Conservation (phyloP, 1,284 basidiomycete species). For the Naganishia sp. region DNA sequence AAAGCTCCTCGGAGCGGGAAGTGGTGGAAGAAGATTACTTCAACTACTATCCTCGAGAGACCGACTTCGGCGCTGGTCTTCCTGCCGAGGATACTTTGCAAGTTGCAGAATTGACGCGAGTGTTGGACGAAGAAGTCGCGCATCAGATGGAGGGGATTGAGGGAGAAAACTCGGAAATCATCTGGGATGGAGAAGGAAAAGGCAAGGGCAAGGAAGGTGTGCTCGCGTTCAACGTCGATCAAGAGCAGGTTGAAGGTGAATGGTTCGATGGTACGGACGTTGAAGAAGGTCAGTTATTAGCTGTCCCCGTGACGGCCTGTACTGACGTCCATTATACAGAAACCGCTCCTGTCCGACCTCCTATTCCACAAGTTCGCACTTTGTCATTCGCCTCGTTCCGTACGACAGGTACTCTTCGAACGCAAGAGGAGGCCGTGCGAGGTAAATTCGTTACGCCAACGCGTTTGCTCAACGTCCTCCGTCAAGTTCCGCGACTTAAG, state of each 20-base stretch:
- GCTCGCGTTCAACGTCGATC: constrained; percentile 10
- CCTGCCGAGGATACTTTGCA: constrained; percentile 6
- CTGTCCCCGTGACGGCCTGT: background rate
- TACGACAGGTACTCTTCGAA: constrained; percentile 89
- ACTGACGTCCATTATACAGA: background rate
- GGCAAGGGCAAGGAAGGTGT: constrained; percentile 11
- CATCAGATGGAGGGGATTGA: constrained; percentile 18
- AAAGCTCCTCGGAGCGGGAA: background rate
- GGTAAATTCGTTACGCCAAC: constrained; percentile 90
- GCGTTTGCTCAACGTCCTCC: constrained; percentile 72
- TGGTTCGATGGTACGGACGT: constrained; percentile 14
- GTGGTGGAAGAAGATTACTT: constrained; percentile 14
- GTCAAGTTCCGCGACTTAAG: constrained; percentile 81
- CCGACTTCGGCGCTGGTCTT: background rate
- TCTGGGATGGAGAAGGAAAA: constrained; percentile 5
- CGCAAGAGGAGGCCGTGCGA: constrained; percentile 82
- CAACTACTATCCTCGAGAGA: constrained; percentile 17
- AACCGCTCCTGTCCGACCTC: constrained; percentile 42
- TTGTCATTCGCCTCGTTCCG: constrained; percentile 91
- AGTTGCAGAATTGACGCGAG: constrained; percentile 9
- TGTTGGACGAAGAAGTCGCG: constrained; percentile 22
- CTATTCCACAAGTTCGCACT: constrained; percentile 73
- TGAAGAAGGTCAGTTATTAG: constrained; percentile 11
- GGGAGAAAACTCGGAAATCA: background rate
- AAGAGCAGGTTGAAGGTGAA: constrained; percentile 28